Conservation (phyloP, 768 basidiomycete genomes). For the Termitomyces sp. region DNA sequence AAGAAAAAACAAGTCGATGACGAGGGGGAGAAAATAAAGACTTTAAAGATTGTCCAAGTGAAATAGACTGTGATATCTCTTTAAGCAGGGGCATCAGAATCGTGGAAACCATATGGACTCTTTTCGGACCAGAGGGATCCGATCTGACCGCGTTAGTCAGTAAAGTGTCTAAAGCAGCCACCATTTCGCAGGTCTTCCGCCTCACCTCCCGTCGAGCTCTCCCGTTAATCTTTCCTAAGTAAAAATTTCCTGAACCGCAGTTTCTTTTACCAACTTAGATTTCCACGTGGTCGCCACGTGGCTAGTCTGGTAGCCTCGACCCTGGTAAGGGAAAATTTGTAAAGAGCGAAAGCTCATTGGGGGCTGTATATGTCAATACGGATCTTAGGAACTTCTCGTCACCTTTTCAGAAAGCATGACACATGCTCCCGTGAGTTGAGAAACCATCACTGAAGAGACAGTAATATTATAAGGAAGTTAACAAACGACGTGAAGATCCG, state of each 20-base stretch:
- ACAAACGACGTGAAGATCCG: constrained; percentile 13
- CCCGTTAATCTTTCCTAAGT: neutral
- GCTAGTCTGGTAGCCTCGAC: constrained; percentile 6
- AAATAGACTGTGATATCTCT: constrained; percentile 29
- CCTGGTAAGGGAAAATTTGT: neutral
- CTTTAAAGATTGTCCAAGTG: constrained; percentile 12
- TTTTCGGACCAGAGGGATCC: constrained; percentile 31
- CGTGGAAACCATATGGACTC: constrained; percentile 35
- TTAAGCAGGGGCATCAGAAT: constrained; percentile 28
- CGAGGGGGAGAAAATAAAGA: constrained; percentile 1
- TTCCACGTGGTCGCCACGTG: constrained; percentile 36
- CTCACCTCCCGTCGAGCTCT: constrained; percentile 6
- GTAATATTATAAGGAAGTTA: neutral
- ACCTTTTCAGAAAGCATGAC: neutral
- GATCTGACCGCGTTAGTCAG: constrained; percentile 32
- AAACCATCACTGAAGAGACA: neutral
- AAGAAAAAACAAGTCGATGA: constrained; percentile 1
- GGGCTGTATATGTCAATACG: neutral
- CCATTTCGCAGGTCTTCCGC: constrained; percentile 7
- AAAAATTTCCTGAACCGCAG: neutral
- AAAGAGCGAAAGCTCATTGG: neutral
- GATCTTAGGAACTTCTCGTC: neutral
- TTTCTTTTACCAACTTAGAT: constrained; percentile 1
- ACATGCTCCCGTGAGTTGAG: neutral
- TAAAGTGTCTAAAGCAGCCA: constrained; percentile 11